Base-by-base conservation (phyloP, 1,284 basidiomycete genomes). In the Malassezia sp. region DNA sequence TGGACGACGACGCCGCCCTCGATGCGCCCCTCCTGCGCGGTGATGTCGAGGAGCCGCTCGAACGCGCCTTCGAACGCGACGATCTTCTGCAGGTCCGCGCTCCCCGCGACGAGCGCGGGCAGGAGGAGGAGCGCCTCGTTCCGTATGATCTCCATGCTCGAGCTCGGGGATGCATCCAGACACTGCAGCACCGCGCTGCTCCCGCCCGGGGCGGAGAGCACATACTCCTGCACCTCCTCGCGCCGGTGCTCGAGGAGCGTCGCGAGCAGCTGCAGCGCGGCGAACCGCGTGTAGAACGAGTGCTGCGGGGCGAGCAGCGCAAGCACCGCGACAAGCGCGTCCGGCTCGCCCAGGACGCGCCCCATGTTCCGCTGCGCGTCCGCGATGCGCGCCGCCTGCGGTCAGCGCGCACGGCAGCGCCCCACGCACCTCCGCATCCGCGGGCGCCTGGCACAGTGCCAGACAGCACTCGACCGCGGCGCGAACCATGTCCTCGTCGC, bases 31-130 rank as follows among this genome's bases (percentile, higher is more conserved):
- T 95, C 91, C 49, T 80, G 77, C 6, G 79, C 77, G 52, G 96
- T 79, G 38, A 88, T 88, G 50, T 83, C 82, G 73, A 97, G 88
- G 24, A 96, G 77, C 67, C 84, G 87, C 73, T 99, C 91, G 65
- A 99, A 96, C 0, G 85, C 85, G 23, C 93, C 90, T 60, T 91
- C 89, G 65, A 99, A 99, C 0, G 90, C 89, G 32, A 96, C 80
- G 18, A 96, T 82, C 73, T 96, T 97, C 69, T 96, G 91, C 38
- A 97, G 85, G 68, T 96, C 89, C 26, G 86, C 80, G 61, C 85
- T 96, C 57, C 87, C 83, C 1, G 80, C 79, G 32, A 85, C 80
- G 30, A 97, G 75, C 4, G 80, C 76, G 45, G 91, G 85, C 26
- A 91, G 76, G 67, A 91, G 79, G 11, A 82, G 77, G 27, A 96